Base-by-base conservation (phyloP, 441 rosid genomes). In the Hypseocharis bilobata region DNA sequence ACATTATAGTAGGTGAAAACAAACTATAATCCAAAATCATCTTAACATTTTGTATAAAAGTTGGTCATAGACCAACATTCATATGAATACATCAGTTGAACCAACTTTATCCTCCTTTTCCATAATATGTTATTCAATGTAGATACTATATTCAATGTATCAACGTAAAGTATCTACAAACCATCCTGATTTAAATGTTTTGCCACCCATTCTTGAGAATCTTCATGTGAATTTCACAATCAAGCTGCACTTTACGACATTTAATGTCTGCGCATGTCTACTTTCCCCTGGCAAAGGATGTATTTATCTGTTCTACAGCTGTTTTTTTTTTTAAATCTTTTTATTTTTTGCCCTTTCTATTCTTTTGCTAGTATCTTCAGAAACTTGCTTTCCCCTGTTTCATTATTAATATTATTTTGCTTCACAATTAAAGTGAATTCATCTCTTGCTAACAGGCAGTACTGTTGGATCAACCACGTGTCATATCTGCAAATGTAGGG, bases 381-480 rank as follows among this genome's bases (percentile, higher is more conserved):
- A 7, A n/a, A n/a, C n/a, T n/a, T n/a, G n/a, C n/a, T n/a, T n/a
- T n/a, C n/a, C 4, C 34, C 0, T 20, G 11, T 19, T 49, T 49
- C 1, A 13, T 19, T 49, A 1, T 19, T 6, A 0, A 19, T 16
- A 3, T 49, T 10, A 1, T 47, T 6, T 7, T 5, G 27, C 56
- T 20, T 8, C 27, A 51, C 56, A 44, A 8, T 34, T 54, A 25
- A 23, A 16, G 30, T 14, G 20, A 25, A 6, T 42, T 8, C 8
- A 5, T 64, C 26, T 66, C 57, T 22, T 59, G 63, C 64, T 52
- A 23, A 67, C 70, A 90, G 92, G 95, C 85, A 11, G 71, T 90
- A 22, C 88, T 90, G 11, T 67, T 84, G 71, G 95, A 90, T 3
- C 81, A 79, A 63, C 98, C 97, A 7, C 88, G 88, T 27, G 94